These are phyloP conservation scores for Penicillium sp. DNA, from an alignment of 2,329 filamentous ascomycete genomes.

Conservation along the genomic window DNA sequence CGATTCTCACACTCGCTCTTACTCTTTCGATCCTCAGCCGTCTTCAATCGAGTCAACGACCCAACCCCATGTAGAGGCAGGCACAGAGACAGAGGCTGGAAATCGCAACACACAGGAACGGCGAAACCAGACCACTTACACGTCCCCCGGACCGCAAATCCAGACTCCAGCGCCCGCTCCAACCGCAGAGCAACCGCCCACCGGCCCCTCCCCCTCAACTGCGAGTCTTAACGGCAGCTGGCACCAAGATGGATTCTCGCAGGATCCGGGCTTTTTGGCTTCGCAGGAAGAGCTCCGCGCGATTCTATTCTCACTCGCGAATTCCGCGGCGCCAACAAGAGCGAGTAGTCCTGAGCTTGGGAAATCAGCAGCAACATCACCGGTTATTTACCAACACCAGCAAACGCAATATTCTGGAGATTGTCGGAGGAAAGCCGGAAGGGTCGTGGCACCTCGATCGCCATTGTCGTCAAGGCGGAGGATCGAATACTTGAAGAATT, in stretches of 20 bases:
- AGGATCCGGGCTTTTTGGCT: slow-evolving; percentile 51
- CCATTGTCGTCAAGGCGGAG: slow-evolving; percentile 40
- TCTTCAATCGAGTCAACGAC: not conserved
- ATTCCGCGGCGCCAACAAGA: slow-evolving; percentile 50
- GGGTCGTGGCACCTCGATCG: slow-evolving; percentile 4
- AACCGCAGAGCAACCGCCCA: not conserved
- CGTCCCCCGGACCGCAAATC: not conserved
- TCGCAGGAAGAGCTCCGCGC: slow-evolving; percentile 52
- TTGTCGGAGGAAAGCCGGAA: slow-evolving; percentile 7
- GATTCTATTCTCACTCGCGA: slow-evolving; percentile 51
- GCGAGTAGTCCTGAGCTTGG: slow-evolving; percentile 40
- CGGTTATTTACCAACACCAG: slow-evolving; percentile 1
- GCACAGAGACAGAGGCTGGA: not conserved
- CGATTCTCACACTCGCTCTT: not conserved
- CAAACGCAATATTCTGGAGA: not conserved
- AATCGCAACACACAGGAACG: not conserved
- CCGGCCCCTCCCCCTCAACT: slow-evolving; percentile 3
- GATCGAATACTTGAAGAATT: slow-evolving; percentile 54
- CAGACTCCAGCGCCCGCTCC: not conserved
- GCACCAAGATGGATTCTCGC: slow-evolving; percentile 37
- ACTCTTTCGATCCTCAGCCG: not conserved
- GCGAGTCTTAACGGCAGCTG: slow-evolving; percentile 21
- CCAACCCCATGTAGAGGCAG: not conserved
- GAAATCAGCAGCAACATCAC: slow-evolving; percentile 16
- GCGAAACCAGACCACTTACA: not conserved